Evolutionary conservation across 441 rosid species (phyloP).

Genomic region (Corymbia calophylla): DNA sequence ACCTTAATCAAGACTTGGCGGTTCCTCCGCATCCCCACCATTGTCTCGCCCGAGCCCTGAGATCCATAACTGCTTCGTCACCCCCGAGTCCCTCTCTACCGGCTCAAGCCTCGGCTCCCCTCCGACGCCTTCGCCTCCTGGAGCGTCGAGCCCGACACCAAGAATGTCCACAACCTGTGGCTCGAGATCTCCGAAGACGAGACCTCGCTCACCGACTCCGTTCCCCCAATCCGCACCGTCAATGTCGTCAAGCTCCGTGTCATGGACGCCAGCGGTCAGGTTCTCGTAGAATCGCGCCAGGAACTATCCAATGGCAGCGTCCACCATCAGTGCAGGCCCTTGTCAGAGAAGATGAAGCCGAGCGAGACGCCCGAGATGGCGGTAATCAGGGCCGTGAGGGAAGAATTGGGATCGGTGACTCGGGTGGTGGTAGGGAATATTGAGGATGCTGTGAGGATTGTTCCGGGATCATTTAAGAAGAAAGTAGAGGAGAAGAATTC

Average conservation of each 20-base stretch:
- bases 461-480: slow-evolving; percentile 48
- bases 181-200: slow-evolving; percentile 80
- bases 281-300: slow-evolving; percentile 65
- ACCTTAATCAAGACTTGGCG: neutral
- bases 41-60: slow-evolving; percentile 13
- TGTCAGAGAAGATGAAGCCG: slow-evolving; percentile 90
- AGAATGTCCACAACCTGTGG: slow-evolving; percentile 90
- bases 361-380: slow-evolving; percentile 53
- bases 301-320: slow-evolving; percentile 72
- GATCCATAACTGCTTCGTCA: slow-evolving; percentile 29
- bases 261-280: slow-evolving; percentile 14
- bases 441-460: slow-evolving; percentile 19
- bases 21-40: slow-evolving; percentile 23
- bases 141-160: slow-evolving; percentile 89
- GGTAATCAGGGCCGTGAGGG: slow-evolving; percentile 51
- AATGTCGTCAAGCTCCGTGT: slow-evolving; percentile 54
- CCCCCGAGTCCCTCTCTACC: slow-evolving; percentile 58
- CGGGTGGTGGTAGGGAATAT: neutral
- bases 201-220: slow-evolving; percentile 50
- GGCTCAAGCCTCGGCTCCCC: slow-evolving; percentile 75
- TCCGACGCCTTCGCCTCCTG: slow-evolving; percentile 68
- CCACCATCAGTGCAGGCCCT: slow-evolving; percentile 48
- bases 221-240: slow-evolving; percentile 64
- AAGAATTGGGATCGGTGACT: slow-evolving; percentile 62
- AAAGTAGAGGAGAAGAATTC: slow-evolving; percentile 51